Evolutionary conservation across 768 basidiomycete genomes (phyloP).

Genomic region (Mycena vitilis): DNA sequence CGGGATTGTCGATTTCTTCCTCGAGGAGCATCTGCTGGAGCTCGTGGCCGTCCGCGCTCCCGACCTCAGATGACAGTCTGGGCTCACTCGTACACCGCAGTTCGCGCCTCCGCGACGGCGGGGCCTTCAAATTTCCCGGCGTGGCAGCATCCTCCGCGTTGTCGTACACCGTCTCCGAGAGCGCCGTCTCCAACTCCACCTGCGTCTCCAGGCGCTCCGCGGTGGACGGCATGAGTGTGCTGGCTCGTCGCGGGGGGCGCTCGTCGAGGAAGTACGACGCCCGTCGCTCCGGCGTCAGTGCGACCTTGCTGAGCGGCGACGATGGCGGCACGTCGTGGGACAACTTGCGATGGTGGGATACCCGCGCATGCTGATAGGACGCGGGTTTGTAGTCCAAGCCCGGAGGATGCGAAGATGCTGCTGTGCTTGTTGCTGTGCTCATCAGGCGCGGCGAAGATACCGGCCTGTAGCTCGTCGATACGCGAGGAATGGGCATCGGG

Average conservation of each 20-base stretch:
- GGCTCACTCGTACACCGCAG: conserved; percentile 23
- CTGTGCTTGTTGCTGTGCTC: background rate
- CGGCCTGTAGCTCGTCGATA: background rate
- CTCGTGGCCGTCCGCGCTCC: conserved; percentile 11
- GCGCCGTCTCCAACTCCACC: conserved; percentile 21
- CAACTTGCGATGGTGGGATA: conserved; percentile 12
- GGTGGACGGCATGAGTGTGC: background rate
- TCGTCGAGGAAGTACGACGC: background rate
- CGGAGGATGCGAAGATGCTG: background rate
- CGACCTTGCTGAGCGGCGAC: conserved; percentile 9
- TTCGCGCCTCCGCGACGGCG: conserved; percentile 1
- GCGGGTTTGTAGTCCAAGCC: background rate
- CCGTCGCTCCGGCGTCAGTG: background rate
- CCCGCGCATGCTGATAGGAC: background rate
- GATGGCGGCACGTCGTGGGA: conserved; percentile 5
- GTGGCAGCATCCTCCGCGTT: conserved; percentile 3
- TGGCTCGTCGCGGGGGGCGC: background rate
- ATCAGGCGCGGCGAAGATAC: background rate
- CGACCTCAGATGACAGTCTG: conserved; percentile 8
- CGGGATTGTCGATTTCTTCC: background rate
- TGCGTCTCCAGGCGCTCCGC: conserved; percentile 2
- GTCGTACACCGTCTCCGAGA: conserved; percentile 25
- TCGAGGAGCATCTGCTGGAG: background rate
- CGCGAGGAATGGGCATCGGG: background rate
- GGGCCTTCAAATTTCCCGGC: background rate